Evolutionary conservation across 2,329 filamentous ascomycete genomes (phyloP), one percentile per base, ranked within the genome.

Genomic region (Alternaria sp.): DNA sequence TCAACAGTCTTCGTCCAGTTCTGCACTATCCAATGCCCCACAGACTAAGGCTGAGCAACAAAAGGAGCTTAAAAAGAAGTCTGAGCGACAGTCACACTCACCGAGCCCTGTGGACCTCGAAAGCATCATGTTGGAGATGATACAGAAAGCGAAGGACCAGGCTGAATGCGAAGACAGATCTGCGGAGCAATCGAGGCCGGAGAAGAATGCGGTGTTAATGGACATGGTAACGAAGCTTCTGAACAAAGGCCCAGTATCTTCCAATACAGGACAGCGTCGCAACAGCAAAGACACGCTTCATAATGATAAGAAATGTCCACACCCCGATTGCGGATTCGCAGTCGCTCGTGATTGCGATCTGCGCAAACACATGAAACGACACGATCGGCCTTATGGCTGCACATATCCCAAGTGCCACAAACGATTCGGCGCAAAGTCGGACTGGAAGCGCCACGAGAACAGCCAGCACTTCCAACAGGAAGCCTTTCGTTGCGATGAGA

Each of bases 361-460:
- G 60, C 79, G 75, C 66, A 97, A 97, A 76, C 94, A 97, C 75
- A 82, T 87, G 76, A 94, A 93, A 74, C 88, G 93, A 1, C 94
- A 97, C 75, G 84, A 87, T 7, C 89, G 88, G 65, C 94, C 93
- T 0, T 97, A 94, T 64, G 89, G 88, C 12, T 97, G 94, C 77
- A 96, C 93, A 0, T 91, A 89, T 64, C 78, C 82, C 8, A 78
- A 81, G 30, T 97, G 94, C 71, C 77, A 79, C 49, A 93, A 92
- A 72, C 82, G 75, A 0, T 97, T 97, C 67, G 94, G 94, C n/a
- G 94, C 91, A 77, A 96, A 97, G 74, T 94, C 93, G 60, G 94
- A 97, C 77, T 97, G 88, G 94, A 96, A 96, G 75, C 88, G 94
- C 1, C 94, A 97, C 71, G 94, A 97, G 72, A 90, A 88, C 65